Percentiles rank a stretch among this genome's conserved stretches.
These are phyloP conservation scores for Pseudopyrenochaeta lycopersici DNA, from an alignment of 2,329 filamentous ascomycete species.

Conservation along the genomic window DNA sequence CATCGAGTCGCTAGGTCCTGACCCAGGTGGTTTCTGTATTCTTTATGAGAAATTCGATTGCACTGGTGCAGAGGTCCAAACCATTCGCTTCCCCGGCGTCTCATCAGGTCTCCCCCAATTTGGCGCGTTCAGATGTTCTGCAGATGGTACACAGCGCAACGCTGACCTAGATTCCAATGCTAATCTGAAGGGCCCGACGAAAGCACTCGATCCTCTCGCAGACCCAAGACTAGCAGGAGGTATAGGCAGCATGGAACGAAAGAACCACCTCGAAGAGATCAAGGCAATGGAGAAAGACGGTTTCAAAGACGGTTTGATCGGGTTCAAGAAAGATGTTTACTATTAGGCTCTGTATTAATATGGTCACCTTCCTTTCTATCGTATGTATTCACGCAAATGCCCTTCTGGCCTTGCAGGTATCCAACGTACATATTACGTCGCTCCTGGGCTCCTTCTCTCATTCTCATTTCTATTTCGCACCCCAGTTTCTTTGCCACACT, in stretches of 20 bases:
- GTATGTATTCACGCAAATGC: neutral
- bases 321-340: constrained; percentile 40
- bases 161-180: neutral
- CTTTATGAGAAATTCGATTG: constrained; percentile 36
- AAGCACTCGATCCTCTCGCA: constrained; percentile 7
- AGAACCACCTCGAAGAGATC: constrained; percentile 26
- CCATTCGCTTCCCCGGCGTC: constrained; percentile 37
- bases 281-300: constrained; percentile 36
- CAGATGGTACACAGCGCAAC: constrained; percentile 14
- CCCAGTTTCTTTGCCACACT: too few relatives aligned
- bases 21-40: constrained; percentile 38
- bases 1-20: constrained; percentile 42
- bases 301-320: constrained; percentile 42
- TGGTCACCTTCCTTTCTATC: neutral
- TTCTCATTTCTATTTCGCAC: neutral
- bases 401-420: neutral
- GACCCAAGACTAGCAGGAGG: constrained; percentile 32
- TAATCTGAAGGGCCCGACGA: neutral
- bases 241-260: constrained; percentile 30
- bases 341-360: constrained; percentile 22
- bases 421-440: neutral
- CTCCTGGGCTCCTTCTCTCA: neutral
- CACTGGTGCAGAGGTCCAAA: constrained; percentile 23
- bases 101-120: constrained; percentile 28
- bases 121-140: constrained; percentile 34